A percentile compares a stretch with the other conserved stretches of the same genome.
phyloP scores from a whole-genome alignment of 176 grass and related monocot species.

The Pontederia paniculata region DNA sequence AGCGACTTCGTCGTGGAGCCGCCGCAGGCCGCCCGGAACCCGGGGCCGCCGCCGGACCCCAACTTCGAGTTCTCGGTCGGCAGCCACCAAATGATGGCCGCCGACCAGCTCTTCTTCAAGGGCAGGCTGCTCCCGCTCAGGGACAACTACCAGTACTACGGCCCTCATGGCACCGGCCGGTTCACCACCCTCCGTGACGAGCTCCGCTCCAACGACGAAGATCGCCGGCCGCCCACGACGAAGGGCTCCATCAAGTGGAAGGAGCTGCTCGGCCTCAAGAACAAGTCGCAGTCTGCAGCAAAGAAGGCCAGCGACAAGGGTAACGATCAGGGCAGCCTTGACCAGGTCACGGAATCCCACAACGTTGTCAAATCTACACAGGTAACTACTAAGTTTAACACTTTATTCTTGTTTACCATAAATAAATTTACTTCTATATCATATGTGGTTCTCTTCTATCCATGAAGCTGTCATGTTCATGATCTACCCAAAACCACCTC shows the following conservation, averaged over 20 bases:
- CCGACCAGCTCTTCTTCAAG: slow-evolving; percentile 99
- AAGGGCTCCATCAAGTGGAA: slow-evolving; percentile 66
- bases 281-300: not conserved
- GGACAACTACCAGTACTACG: slow-evolving; percentile 20
- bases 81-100: slow-evolving; percentile 81
- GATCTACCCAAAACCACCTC: too few species aligned
- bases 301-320: not conserved
- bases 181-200: slow-evolving; percentile 51
- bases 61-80: slow-evolving; percentile 94
- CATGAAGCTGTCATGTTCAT: too few species aligned
- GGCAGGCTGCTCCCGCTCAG: slow-evolving; percentile 77
- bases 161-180: not conserved
- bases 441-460: too few species aligned
- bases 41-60: slow-evolving; percentile 42
- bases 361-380: too few species aligned
- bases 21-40: slow-evolving; percentile 30
- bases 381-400: too few species aligned
- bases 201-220: slow-evolving; percentile 27
- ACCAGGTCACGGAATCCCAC: too few species aligned
- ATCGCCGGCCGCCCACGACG: slow-evolving; percentile 14
- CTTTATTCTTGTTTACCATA: too few species aligned
- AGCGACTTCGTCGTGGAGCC: slow-evolving; percentile 83
- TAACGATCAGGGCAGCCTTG: not conserved
- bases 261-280: slow-evolving; percentile 39
- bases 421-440: too few species aligned